Percentiles rank a stretch among this genome's conserved stretches.
Conservation (phyloP, 148 eudicot species). For the Vaccinium vitisidaea region DNA sequence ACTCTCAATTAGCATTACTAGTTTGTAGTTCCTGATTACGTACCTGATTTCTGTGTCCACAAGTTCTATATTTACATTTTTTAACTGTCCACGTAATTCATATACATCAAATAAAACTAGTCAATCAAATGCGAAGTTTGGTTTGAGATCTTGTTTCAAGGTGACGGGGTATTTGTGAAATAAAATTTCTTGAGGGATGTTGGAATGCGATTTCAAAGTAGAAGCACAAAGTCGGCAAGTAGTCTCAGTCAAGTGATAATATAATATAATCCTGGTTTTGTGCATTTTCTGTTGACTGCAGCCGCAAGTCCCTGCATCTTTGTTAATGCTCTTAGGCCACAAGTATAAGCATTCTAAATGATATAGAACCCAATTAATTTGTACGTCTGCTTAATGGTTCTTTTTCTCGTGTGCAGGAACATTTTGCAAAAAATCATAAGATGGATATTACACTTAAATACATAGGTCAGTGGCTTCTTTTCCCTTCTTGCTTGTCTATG, state of each 20-base stretch:
- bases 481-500: background rate
- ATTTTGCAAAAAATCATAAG: constrained; percentile 50
- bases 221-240: background rate
- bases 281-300: background rate
- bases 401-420: constrained; percentile 51
- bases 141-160: background rate
- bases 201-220: background rate
- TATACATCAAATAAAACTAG: background rate
- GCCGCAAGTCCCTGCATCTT: background rate
- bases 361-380: background rate
- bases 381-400: background rate
- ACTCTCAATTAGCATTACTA: background rate
- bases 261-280: background rate
- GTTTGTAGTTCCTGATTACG: background rate
- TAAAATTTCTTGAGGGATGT: background rate
- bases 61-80: background rate
- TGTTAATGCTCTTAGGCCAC: background rate
- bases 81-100: background rate
- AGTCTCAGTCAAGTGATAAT: background rate
- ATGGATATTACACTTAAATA: constrained; percentile 70
- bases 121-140: background rate
- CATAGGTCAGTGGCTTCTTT: constrained; percentile 57
- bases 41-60: background rate
- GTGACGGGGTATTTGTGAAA: background rate
- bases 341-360: background rate